A percentile compares a stretch with the other conserved stretches of the same genome.
Evolutionary conservation across 2,329 filamentous ascomycete genomes (phyloP).

Genomic region (Calonectria leucothoes): DNA sequence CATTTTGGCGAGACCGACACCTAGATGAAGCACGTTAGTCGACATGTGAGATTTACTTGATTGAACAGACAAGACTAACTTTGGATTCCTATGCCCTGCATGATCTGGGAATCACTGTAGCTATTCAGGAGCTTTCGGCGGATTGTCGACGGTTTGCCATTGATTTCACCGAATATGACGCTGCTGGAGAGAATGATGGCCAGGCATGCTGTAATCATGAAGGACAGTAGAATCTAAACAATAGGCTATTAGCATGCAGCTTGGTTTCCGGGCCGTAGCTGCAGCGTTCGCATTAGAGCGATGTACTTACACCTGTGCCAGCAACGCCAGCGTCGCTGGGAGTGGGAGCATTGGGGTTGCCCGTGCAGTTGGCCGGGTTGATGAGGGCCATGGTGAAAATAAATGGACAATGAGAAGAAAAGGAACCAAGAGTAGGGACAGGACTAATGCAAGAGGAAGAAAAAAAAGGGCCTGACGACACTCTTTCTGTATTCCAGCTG

Average conservation of each 20-base stretch:
- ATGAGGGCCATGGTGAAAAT: slow-evolving; percentile 64
- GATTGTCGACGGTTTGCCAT: slow-evolving; percentile 62
- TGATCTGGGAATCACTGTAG: slow-evolving; percentile 76
- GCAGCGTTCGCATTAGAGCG: neutral
- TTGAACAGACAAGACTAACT: slow-evolving; percentile 39
- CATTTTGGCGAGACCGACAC: slow-evolving; percentile 70
- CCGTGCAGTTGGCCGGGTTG: slow-evolving; percentile 69
- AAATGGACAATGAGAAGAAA: neutral
- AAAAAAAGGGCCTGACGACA: slow-evolving; percentile 4
- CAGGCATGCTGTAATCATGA: slow-evolving; percentile 72
- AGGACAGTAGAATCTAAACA: slow-evolving; percentile 64
- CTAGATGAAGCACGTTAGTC: slow-evolving; percentile 20
- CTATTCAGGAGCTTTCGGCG: slow-evolving; percentile 73
- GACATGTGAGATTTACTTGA: neutral
- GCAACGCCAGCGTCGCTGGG: slow-evolving; percentile 69
- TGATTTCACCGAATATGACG: slow-evolving; percentile 67
- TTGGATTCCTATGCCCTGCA: slow-evolving; percentile 77
- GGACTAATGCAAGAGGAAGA: neutral
- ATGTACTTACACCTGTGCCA: slow-evolving; percentile 60
- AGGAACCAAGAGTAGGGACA: neutral
- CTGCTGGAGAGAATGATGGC: slow-evolving; percentile 66
- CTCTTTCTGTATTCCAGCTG: slow-evolving; percentile 24
- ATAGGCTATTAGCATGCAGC: slow-evolving; percentile 22
- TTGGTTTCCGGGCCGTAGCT: neutral
- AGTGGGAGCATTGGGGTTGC: slow-evolving; percentile 56